A percentile compares a stretch with the other conserved stretches of the same genome.
Conservation (phyloP, 2,329 filamentous ascomycete genomes). For the Daldinia sp. region DNA sequence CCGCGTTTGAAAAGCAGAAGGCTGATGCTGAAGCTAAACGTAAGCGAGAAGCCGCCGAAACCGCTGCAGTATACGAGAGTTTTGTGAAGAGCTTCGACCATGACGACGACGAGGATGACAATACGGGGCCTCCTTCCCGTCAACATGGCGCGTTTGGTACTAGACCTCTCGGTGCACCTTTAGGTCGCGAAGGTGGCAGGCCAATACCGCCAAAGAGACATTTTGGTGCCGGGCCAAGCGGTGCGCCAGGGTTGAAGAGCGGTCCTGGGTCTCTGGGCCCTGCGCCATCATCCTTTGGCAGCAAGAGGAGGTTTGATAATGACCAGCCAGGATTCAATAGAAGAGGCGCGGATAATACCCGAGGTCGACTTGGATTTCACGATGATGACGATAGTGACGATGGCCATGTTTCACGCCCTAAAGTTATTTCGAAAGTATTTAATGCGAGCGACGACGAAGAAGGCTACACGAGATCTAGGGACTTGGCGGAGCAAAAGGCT, state of each 20-base stretch:
- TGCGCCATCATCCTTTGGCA: conserved; percentile 61
- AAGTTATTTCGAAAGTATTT: conserved; percentile 77
- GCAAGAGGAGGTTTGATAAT: conserved; percentile 66
- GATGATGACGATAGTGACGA: conserved; percentile 50
- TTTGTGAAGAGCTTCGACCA: conserved; percentile 85
- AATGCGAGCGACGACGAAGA: conserved; percentile 74
- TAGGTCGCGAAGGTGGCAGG: conserved; percentile 50
- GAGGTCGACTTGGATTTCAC: conserved; percentile 56
- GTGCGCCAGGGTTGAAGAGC: conserved; percentile 64
- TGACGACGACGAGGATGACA: conserved; percentile 61
- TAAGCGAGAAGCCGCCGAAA: conserved; percentile 85
- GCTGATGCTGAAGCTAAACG: conserved; percentile 92
- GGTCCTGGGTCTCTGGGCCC: conserved; percentile 73
- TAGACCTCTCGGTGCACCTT: conserved; percentile 40
- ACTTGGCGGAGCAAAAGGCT: conserved; percentile 68
- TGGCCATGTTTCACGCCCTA: conserved; percentile 56
- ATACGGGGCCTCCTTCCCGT: conserved; percentile 38
- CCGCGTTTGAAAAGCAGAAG: conserved; percentile 87
- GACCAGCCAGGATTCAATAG: conserved; percentile 56
- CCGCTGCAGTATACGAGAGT: conserved; percentile 85
- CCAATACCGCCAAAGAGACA: conserved; percentile 67
- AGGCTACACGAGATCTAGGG: conserved; percentile 59
- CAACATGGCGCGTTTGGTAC: conserved; percentile 34
- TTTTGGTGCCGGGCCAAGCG: conserved; percentile 69
- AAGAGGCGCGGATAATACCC: conserved; percentile 50